Evolutionary conservation across 345 rosid genomes (phyloP).

Genomic region (Excoecaria agallocha): DNA sequence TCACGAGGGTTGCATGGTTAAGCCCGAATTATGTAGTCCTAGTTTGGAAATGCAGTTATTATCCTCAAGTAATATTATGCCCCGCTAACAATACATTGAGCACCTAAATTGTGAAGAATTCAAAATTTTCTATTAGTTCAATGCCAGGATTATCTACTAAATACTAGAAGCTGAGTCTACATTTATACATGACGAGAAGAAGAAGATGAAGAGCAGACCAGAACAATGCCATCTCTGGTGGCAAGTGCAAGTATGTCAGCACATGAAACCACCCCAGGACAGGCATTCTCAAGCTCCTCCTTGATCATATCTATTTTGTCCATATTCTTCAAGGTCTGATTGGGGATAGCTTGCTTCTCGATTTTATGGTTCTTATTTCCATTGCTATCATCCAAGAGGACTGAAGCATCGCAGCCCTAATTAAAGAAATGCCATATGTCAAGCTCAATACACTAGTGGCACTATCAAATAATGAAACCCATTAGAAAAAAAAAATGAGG

Average conservation of each 20-base stretch:
- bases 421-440: slow-evolving; percentile 4
- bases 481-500: neutral
- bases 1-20: too few species aligned
- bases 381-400: slow-evolving; percentile 36
- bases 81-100: neutral
- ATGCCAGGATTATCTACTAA: neutral
- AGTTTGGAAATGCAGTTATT: too few species aligned
- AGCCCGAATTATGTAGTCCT: too few species aligned
- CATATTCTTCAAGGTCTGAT: slow-evolving; percentile 27
- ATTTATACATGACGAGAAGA: neutral
- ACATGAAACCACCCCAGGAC: slow-evolving; percentile 42
- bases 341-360: slow-evolving; percentile 36
- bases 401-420: slow-evolving; percentile 53
- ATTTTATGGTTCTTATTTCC: slow-evolving; percentile 31
- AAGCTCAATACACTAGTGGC: neutral
- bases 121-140: neutral
- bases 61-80: neutral
- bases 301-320: slow-evolving; percentile 30
- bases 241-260: slow-evolving; percentile 40
- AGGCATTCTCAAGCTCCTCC: slow-evolving; percentile 30
- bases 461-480: neutral
- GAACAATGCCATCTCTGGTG: slow-evolving; percentile 34
- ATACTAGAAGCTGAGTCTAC: neutral
- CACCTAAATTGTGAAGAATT: neutral
- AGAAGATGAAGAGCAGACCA: slow-evolving; percentile 22